Evolutionary conservation across 2,329 filamentous ascomycete species (phyloP).

Genomic region (Sphaerulina vaccinii): DNA sequence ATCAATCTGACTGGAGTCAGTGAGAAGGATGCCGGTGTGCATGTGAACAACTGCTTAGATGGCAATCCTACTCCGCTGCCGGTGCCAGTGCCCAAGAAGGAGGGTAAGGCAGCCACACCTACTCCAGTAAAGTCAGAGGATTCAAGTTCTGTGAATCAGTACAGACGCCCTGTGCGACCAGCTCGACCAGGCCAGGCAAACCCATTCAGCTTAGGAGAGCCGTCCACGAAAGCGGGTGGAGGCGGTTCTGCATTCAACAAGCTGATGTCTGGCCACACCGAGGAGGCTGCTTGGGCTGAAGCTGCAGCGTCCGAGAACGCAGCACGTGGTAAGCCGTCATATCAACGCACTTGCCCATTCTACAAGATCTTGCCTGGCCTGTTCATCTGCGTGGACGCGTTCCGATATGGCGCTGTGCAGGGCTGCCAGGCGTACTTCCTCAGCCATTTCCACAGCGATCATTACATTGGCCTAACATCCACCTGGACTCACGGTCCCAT

Average conservation of each 20-base stretch:
- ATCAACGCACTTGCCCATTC: constrained; percentile 89
- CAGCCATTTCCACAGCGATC: constrained; percentile 96
- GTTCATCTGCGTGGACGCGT: constrained; percentile 91
- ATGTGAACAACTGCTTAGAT: constrained; percentile 93
- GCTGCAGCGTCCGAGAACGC: constrained; percentile 78
- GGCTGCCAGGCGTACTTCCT: constrained; percentile 94
- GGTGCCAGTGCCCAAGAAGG: constrained; percentile 22
- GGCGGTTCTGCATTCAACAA: constrained; percentile 78
- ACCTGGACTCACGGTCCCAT: constrained; percentile 93
- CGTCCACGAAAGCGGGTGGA: constrained; percentile 26
- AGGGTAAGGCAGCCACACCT: constrained; percentile 16
- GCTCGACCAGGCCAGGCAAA: constrained; percentile 78
- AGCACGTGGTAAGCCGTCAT: constrained; percentile 79
- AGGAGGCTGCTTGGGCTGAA: constrained; percentile 84
- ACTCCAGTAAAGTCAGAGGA: constrained; percentile 20
- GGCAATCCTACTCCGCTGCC: constrained; percentile 66
- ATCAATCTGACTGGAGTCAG: constrained; percentile 56
- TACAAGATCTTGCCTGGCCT: constrained; percentile 97
- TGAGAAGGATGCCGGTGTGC: constrained; percentile 68
- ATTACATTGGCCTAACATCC: constrained; percentile 87
- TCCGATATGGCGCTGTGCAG: constrained; percentile 89
- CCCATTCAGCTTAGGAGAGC: constrained; percentile 62
- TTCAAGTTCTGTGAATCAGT: constrained; percentile 51
- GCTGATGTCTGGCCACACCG: constrained; percentile 87
- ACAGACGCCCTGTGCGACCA: constrained; percentile 63